These are phyloP conservation scores for Zymoseptoria passerinii DNA, from an alignment of 2,329 filamentous ascomycete species.

Conservation along the genomic window DNA sequence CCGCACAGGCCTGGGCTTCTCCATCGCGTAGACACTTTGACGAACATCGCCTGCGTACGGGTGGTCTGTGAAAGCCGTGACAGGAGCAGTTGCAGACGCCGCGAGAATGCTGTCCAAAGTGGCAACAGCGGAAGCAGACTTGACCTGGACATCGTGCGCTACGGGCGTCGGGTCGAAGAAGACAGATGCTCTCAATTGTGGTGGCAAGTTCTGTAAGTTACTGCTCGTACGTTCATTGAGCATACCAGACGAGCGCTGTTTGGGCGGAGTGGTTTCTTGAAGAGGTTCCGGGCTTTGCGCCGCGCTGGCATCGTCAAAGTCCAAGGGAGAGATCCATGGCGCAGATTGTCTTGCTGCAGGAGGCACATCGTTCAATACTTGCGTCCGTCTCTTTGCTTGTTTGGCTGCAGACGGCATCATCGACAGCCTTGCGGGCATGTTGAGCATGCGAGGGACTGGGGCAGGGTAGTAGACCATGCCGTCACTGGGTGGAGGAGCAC, in stretches of 20 bases:
- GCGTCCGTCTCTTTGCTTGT: constrained; percentile 63
- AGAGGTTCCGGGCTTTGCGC: constrained; percentile 2
- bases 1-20: constrained; percentile 11
- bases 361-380: constrained; percentile 51
- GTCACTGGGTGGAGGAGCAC: constrained; percentile 56
- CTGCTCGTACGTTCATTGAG: constrained; percentile 30
- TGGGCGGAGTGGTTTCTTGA: constrained; percentile 2
- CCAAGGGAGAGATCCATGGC: constrained; percentile 34
- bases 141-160: constrained; percentile 47
- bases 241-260: constrained; percentile 10
- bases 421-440: constrained; percentile 80
- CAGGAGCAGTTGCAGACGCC: constrained; percentile 78
- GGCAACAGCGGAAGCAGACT: constrained; percentile 73
- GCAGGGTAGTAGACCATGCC: constrained; percentile 93
- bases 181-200: constrained; percentile 79
- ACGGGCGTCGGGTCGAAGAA: constrained; percentile 70
- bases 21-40: constrained; percentile 60
- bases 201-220: constrained; percentile 51
- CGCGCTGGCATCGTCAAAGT: constrained; percentile 12
- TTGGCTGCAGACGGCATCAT: constrained; percentile 57
- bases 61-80: constrained; percentile 86
- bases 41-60: constrained; percentile 70
- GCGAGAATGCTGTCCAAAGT: constrained; percentile 89
- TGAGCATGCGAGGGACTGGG: constrained; percentile 86
- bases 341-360: constrained; percentile 46